Evolutionary conservation across 345 rosid genomes (phyloP), one percentile per base, ranked within the genome.

Genomic region (Pelargonium nanum): DNA sequence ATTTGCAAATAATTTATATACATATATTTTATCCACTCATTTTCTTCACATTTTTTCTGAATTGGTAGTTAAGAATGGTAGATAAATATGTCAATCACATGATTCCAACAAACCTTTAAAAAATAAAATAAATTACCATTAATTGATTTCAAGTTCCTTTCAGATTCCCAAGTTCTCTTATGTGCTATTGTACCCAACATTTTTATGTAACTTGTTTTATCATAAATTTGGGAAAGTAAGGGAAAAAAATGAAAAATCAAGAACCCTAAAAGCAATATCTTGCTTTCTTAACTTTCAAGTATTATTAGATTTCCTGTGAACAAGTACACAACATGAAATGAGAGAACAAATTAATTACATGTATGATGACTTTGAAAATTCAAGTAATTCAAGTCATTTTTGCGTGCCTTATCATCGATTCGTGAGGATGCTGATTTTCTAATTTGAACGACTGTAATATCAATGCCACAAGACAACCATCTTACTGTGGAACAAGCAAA

Each of bases 31-130:
- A 17, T 28, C 50, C 1, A 50, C 45, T 45, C 24, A 34, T 30
- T 15, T 13, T 64, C 53, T 55, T 26, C 44, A 30, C 16, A 50
- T 73, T 51, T 19, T 59, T 24, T 55, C 34, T 25, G 19, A 22
- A 12, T 23, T 72, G 82, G 75, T 79, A 73, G 84, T 75, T 82
- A 20, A 65, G 87, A 82, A 73, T 71, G 87, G 82, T 75, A 79
- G 87, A 70, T 79, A 62, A 60, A 59, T 63, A 74, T 64, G 69
- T 63, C 82, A 69, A 73, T 75, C 87, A 69, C 78, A 67, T 65
- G 74, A 53, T 19, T 56, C 58, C n/a, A 30, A 21, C 60, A 55
- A 26, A 57, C 1, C 16, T 13, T 24, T 21, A 26, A 5, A 66
- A 59, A 50, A 9, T 20, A 44, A 32, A 63, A 10, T 12, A 2